Base-by-base conservation (phyloP, 1,284 basidiomycete genomes). In the Hemileia vastatrix region DNA sequence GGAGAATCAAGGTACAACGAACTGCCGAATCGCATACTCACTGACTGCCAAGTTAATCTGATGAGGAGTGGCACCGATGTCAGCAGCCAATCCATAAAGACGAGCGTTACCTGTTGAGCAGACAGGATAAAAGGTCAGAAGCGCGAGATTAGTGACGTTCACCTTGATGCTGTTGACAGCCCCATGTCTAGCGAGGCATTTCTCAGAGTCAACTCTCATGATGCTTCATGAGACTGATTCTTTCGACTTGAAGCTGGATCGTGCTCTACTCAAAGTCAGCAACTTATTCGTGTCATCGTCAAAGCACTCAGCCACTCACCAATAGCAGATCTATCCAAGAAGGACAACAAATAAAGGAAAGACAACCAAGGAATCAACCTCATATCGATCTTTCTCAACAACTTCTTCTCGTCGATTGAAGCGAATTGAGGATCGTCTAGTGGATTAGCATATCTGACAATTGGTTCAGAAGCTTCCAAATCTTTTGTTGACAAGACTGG, bases 301-400 rank as follows among this genome's bases (percentile, higher is more conserved):
- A 27, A 27, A 27, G 27, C 27, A 27, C 27, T 27, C 27, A 27
- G 27, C 27, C 27, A 27, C 27, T 27, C 27, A 27, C 36, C 36
- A 40, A 40, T 40, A 40, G 36, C 36, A 11, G 36, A 40, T 11
- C 36, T 9, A 15, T 40, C 36, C 8, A 40, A 15, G 36, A 27
- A 27, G n/a, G n/a, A n/a, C n/a, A n/a, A 5, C 33, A 74, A 62
- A 33, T 74, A 72, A 1, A 72, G 63, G 11, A 72, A 55, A n/a
- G 60, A 65, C 3, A 71, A 58, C 65, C 65, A 72, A 5, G 73
- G 73, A 21, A 75, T 67, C 13, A 75, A 65, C 2, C 54, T 51
- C 21, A 71, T 47, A 40, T 75, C 72, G 52, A 73, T 55, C 65
- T 74, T 74, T 49, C 71, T 61, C 59, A 72, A 50, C 21, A 74